Percentiles rank a stretch among this genome's conserved stretches.
phyloP scores from a whole-genome alignment of 768 basidiomycete genomes.

The Mycena polygramma region DNA sequence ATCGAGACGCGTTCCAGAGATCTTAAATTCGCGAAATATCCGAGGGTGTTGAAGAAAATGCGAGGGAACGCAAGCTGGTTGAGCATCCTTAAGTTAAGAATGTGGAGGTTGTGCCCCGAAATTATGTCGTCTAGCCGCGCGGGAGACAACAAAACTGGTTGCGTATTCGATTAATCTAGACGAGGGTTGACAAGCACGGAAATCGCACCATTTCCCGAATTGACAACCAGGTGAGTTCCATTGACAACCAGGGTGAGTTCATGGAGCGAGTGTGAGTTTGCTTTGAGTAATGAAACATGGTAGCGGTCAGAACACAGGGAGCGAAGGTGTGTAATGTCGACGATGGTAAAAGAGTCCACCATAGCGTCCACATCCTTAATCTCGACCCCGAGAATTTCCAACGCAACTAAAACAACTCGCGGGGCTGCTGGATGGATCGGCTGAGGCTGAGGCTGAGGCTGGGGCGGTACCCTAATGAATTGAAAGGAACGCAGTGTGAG shows the following conservation, averaged over 20 bases:
- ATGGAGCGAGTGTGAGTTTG: conserved; percentile 1
- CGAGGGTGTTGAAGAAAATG: background rate
- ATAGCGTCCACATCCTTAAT: background rate
- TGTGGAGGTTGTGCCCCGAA: no score
- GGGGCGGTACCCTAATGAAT: background rate
- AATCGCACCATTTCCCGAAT: background rate
- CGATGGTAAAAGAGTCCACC: background rate
- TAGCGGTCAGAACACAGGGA: background rate
- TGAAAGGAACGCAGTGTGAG: background rate
- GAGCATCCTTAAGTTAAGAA: background rate
- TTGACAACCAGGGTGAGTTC: background rate
- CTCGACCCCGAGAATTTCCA: background rate
- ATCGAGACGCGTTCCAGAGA: background rate
- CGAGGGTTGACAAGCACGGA: background rate
- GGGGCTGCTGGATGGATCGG: background rate
- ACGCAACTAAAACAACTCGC: background rate
- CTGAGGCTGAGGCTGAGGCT: no score
- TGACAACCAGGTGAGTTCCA: background rate
- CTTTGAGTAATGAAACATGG: background rate
- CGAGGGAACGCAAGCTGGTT: background rate
- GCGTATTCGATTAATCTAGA: no score
- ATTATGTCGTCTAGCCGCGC: no score
- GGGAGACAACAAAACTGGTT: no score
- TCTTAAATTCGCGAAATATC: background rate
- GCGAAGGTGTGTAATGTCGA: background rate